Conservation (phyloP, 108 stramenopile species). For the Craspedostauros australis region DNA sequence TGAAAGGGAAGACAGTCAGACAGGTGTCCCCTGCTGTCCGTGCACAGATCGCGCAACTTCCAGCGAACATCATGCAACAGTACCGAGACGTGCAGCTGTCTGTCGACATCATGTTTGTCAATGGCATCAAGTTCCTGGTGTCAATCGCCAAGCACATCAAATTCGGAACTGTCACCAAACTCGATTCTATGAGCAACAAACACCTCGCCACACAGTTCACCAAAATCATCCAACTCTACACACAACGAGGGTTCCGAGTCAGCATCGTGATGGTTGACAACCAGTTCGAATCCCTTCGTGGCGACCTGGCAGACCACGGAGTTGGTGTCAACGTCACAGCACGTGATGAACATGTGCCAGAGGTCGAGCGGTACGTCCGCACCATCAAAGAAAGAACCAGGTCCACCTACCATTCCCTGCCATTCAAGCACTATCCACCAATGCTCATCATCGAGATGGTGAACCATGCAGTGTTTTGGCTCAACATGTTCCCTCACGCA, state of each 20-base stretch:
- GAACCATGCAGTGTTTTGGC: not conserved
- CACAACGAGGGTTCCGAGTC: slow-evolving; percentile 15
- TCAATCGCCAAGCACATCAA: slow-evolving; percentile 21
- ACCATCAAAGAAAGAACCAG: slow-evolving; percentile 34
- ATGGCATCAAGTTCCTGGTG: slow-evolving; percentile 26
- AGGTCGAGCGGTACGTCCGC: slow-evolving; percentile 29
- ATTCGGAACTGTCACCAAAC: slow-evolving; percentile 16
- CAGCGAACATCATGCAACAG: slow-evolving; percentile 3
- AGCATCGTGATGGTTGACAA: slow-evolving; percentile 9
- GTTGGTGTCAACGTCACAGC: not conserved
- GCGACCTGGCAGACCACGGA: too few species aligned
- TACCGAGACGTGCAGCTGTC: slow-evolving; percentile 20
- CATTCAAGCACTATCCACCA: slow-evolving; percentile 7
- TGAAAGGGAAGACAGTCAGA: slow-evolving; percentile 18
- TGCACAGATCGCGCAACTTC: slow-evolving; percentile 1
- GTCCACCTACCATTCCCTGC: slow-evolving; percentile 11
- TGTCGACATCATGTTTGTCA: slow-evolving; percentile 34
- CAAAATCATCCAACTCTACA: slow-evolving; percentile 6
- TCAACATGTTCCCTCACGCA: not conserved
- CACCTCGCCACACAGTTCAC: not conserved
- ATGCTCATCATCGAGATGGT: not conserved
- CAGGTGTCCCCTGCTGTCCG: too few species aligned
- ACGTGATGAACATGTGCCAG: slow-evolving; percentile 29
- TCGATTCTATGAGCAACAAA: not conserved
- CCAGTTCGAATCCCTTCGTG: too few species aligned